phyloP scores from a whole-genome alignment of 441 rosid species.

The Adansonia gregorii region DNA sequence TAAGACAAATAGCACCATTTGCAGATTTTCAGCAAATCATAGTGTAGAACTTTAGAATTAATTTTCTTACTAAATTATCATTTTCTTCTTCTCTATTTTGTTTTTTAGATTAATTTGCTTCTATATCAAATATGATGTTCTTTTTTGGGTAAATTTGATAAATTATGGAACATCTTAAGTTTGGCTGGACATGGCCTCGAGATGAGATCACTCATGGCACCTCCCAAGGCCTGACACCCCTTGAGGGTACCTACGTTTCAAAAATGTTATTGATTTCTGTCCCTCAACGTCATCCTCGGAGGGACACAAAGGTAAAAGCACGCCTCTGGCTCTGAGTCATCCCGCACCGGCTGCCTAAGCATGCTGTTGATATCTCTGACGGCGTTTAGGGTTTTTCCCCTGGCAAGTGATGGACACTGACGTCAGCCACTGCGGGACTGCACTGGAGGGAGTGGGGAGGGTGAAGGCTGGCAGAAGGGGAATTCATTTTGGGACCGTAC shows the following conservation, averaged over 20 bases:
- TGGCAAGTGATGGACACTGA: constrained; percentile 15
- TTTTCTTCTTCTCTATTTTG: too few relatives aligned
- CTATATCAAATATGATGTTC: not conserved
- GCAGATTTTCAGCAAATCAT: too few relatives aligned
- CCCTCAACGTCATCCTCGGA: constrained; percentile 6
- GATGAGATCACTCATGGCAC: not conserved
- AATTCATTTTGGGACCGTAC: constrained; percentile 1
- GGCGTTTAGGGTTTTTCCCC: not conserved
- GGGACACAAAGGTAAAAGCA: constrained; percentile 13
- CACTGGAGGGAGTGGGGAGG: not conserved
- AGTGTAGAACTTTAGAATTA: too few relatives aligned
- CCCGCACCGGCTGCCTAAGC: constrained; percentile 8
- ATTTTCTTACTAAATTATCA: too few relatives aligned
- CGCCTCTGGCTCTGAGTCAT: constrained; percentile 21
- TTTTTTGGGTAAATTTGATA: not conserved
- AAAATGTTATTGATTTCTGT: not conserved
- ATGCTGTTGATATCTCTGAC: constrained; percentile 8
- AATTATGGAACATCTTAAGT: not conserved
- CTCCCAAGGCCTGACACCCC: constrained; percentile 2
- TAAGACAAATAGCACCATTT: too few relatives aligned
- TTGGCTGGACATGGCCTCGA: not conserved
- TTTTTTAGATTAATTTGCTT: too few relatives aligned
- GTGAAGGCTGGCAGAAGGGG: not conserved
- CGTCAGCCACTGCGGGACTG: not conserved
- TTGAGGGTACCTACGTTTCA: not conserved